Evolutionary conservation across 176 grass and related monocot genomes (phyloP).

Genomic region (Pontederia crassipes): DNA sequence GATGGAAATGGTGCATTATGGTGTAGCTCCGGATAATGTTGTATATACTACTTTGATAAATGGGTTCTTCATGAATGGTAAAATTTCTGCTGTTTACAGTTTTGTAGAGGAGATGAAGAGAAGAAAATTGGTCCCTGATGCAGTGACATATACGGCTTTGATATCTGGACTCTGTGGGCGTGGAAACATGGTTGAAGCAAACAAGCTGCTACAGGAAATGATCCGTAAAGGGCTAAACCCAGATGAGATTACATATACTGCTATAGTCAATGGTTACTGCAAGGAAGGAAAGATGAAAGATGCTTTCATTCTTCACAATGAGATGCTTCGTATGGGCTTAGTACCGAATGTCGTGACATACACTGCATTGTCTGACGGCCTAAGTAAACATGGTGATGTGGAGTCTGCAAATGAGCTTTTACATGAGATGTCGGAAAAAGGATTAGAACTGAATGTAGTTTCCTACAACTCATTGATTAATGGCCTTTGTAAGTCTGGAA

Average conservation of each 20-base stretch:
- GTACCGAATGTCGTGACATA: conserved; percentile 90
- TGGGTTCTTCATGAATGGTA: conserved; percentile 59
- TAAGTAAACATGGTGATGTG: conserved; percentile 82
- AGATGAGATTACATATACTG: conserved; percentile 71
- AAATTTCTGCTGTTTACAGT: conserved; percentile 45
- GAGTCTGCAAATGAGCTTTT: conserved; percentile 75
- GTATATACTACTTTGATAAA: conserved; percentile 67
- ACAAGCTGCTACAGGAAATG: conserved; percentile 59
- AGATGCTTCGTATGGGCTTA: conserved; percentile 53
- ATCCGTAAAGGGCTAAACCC: conserved; percentile 37
- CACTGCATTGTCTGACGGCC: conserved; percentile 68
- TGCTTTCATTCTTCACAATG: conserved; percentile 60
- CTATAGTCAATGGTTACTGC: conserved; percentile 72
- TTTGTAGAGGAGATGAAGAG: conserved; percentile 71
- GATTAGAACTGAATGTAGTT: conserved; percentile 55
- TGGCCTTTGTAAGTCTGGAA: conserved; percentile 82
- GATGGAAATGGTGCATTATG: conserved; percentile 50
- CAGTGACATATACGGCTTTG: conserved; percentile 54
- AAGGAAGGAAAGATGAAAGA: conserved; percentile 68
- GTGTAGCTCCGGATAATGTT: conserved; percentile 37
- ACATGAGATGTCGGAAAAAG: conserved; percentile 73
- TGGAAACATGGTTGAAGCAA: conserved; percentile 60
- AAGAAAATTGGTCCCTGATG: conserved; percentile 44
- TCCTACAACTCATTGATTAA: conserved; percentile 93
- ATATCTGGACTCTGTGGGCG: conserved; percentile 56